A percentile compares a stretch with the other conserved stretches of the same genome.
These are phyloP conservation scores for Ministeria vibrans DNA, from an alignment of 78 protist genomes.

Conservation along the genomic window DNA sequence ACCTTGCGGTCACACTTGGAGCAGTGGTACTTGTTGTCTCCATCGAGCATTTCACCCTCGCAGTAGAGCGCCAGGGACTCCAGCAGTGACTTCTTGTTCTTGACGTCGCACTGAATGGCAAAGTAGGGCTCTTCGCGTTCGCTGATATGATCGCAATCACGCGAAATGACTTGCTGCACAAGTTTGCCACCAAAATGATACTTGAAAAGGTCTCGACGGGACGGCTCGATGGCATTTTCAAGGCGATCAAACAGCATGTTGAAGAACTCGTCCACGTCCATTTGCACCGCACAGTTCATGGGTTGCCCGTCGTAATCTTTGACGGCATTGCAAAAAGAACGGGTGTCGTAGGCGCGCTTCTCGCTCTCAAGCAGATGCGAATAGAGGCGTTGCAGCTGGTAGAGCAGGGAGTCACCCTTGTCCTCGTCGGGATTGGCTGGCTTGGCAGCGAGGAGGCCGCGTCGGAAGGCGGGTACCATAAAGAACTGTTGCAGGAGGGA, in stretches of 20 bases:
- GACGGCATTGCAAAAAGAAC: slow-evolving; percentile 32
- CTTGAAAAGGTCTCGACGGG: not conserved
- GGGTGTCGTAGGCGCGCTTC: slow-evolving; percentile 51
- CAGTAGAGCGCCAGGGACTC: slow-evolving; percentile 60
- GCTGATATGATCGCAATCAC: slow-evolving; percentile 11
- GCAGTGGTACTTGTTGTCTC: slow-evolving; percentile 85
- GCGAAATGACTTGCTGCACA: slow-evolving; percentile 14
- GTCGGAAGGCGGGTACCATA: slow-evolving; percentile 13
- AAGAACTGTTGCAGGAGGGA: slow-evolving; percentile 39
- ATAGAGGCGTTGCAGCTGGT: slow-evolving; percentile 51
- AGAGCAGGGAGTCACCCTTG: not conserved
- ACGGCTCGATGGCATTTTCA: slow-evolving; percentile 39
- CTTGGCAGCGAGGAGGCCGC: not conserved
- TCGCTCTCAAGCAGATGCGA: slow-evolving; percentile 43
- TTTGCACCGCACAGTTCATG: slow-evolving; percentile 49
- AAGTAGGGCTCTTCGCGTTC: slow-evolving; percentile 2
- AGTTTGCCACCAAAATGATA: not conserved
- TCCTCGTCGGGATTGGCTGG: not conserved
- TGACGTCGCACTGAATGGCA: slow-evolving; percentile 55
- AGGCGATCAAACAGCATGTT: slow-evolving; percentile 65
- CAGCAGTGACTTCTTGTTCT: slow-evolving; percentile 46
- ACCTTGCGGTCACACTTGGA: slow-evolving; percentile 34
- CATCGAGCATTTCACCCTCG: slow-evolving; percentile 78
- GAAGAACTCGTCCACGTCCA: slow-evolving; percentile 82
- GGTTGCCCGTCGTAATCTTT: slow-evolving; percentile 51